These are phyloP conservation scores for Exophiala lecanii-corni DNA, from an alignment of 2,329 filamentous ascomycete genomes.

Conservation along the genomic window DNA sequence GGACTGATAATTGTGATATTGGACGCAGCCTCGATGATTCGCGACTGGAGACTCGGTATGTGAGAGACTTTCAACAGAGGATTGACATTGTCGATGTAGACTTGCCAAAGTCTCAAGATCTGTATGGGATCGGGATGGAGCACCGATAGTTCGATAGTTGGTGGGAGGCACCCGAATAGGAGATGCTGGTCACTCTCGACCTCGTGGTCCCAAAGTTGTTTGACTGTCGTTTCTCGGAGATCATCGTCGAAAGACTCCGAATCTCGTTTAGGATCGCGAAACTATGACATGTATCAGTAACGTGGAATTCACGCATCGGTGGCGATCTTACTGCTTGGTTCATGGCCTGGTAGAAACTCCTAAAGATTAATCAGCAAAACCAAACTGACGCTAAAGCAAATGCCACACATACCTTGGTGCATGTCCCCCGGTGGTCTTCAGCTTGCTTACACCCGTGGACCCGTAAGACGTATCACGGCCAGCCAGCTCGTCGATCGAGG, in stretches of 20 bases:
- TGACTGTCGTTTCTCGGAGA: not conserved
- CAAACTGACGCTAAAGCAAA: too few species aligned
- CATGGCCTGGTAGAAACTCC: not conserved
- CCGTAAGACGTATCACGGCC: not conserved
- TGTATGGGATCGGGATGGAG: constrained; percentile 61
- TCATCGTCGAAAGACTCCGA: not conserved
- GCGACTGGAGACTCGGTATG: constrained; percentile 59
- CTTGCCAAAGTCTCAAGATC: constrained; percentile 53
- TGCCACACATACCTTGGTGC: not conserved
- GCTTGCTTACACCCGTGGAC: not conserved
- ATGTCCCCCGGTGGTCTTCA: not conserved
- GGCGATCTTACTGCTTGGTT: not conserved
- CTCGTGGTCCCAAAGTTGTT: constrained; percentile 40
- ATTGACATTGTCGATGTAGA: constrained; percentile 66
- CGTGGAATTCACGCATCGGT: not conserved
- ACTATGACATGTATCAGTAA: not conserved
- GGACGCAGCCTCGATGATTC: constrained; percentile 58
- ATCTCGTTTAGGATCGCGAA: not conserved
- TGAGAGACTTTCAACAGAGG: constrained; percentile 66
- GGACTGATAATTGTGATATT: constrained; percentile 52
- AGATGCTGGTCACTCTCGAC: constrained; percentile 44
- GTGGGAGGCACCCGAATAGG: constrained; percentile 44
- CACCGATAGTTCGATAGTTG: constrained; percentile 14
- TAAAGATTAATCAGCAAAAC: not conserved
- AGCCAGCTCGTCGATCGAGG: not conserved